Conservation (phyloP, 2,329 filamentous ascomycete genomes). For the Ascochyta pisi region DNA sequence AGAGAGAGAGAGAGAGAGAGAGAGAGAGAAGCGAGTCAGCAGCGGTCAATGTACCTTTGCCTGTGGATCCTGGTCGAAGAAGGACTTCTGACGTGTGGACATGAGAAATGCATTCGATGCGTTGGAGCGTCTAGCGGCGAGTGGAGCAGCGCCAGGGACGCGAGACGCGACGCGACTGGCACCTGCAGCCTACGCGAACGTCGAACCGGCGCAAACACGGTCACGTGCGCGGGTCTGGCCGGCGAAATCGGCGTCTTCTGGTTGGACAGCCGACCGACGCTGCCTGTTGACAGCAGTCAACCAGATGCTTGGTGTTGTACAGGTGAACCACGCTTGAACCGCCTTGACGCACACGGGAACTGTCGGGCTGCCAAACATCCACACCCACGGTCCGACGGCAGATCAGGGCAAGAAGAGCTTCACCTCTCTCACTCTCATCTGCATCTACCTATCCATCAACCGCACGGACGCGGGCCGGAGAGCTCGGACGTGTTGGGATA, state of each 20-base stretch:
- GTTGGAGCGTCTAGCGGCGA: constrained; percentile 5
- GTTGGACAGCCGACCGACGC: constrained; percentile 11
- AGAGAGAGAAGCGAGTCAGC: background rate
- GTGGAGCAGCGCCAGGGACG: constrained; percentile 14
- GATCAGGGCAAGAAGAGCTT: background rate
- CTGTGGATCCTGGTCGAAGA: constrained; percentile 58
- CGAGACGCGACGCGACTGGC: constrained; percentile 14
- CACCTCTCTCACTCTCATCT: background rate
- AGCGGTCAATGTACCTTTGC: constrained; percentile 45
- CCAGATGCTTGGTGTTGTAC: background rate
- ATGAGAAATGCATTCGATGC: constrained; percentile 36
- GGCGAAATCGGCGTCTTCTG: constrained; percentile 14
- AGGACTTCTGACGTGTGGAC: constrained; percentile 58
- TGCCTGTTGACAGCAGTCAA: background rate
- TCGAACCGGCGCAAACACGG: background rate
- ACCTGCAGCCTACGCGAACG: constrained; percentile 4
- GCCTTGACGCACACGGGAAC: background rate
- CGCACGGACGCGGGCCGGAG: background rate
- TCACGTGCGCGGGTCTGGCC: constrained; percentile 22
- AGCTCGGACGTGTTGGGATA: constrained; percentile 10
- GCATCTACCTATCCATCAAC: background rate
- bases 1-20: background rate
- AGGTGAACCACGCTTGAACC: background rate
- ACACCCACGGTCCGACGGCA: background rate
- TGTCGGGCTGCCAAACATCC: too few species aligned